Conservation (phyloP, 2,329 filamentous ascomycete genomes). For the Xylariaceae sp. region DNA sequence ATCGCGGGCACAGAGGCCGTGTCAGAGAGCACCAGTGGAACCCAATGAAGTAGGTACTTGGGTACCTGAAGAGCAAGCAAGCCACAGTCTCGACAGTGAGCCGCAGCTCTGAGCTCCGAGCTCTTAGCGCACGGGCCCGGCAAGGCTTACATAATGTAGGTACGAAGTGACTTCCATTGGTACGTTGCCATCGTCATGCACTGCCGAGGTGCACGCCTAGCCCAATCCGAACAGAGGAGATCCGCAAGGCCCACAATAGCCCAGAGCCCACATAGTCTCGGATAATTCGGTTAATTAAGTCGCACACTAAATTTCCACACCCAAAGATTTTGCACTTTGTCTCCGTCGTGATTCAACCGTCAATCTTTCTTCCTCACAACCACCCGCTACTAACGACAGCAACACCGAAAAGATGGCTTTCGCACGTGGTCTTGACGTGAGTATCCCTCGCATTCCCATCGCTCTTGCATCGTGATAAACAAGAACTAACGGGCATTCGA, state of each 20-base stretch:
- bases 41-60: background rate
- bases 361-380: conserved; percentile 10
- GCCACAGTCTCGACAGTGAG: conserved; percentile 3
- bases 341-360: conserved; percentile 5
- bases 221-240: no score
- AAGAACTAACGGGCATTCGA: conserved; percentile 6
- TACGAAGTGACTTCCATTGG: background rate
- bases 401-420: conserved; percentile 20
- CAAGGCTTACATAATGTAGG: conserved; percentile 8
- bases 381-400: conserved; percentile 20
- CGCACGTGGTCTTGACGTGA: conserved; percentile 23
- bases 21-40: background rate
- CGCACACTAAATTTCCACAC: conserved; percentile 14
- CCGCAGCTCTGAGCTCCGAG: conserved; percentile 3
- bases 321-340: conserved; percentile 6
- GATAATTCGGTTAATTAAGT: conserved; percentile 16
- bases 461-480: background rate
- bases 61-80: background rate
- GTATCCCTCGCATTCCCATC: background rate
- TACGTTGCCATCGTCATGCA: no score
- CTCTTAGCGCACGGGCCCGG: background rate
- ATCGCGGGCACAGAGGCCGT: background rate
- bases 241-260: background rate
- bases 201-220: no score
- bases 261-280: background rate